Conservation (phyloP, 73 alveolate species). For the Paramecium tetraurelia region DNA sequence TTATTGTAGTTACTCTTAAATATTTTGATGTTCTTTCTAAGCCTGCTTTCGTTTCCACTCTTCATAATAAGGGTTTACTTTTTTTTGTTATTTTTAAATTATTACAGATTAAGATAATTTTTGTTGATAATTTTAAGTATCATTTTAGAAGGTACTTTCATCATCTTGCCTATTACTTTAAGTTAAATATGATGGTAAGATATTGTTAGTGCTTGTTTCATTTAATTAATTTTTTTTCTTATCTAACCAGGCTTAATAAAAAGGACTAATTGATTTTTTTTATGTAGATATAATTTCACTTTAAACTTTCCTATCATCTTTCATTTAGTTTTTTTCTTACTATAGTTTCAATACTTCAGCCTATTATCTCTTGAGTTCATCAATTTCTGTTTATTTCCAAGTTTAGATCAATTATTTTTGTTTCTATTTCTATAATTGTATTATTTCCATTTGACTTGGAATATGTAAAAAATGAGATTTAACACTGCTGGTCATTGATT, state of each 20-base stretch:
- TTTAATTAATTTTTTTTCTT: background rate
- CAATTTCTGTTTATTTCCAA: conserved; percentile 11
- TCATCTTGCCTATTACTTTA: background rate
- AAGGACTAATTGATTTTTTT: background rate
- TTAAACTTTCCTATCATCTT: background rate
- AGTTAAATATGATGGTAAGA: background rate
- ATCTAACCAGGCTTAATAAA: conserved; percentile 12
- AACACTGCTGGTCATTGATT: background rate
- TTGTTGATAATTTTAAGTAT: background rate
- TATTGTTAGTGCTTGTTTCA: background rate
- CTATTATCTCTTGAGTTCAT: background rate
- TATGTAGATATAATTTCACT: background rate
- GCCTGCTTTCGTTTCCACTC: background rate
- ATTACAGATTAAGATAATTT: background rate
- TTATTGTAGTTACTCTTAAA: background rate
- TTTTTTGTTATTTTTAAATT: background rate
- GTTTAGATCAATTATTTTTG: background rate
- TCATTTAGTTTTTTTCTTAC: background rate
- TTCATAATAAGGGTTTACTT: background rate
- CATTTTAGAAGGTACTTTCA: background rate
- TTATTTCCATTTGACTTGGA: background rate
- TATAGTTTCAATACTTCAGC: background rate
- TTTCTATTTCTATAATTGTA: background rate
- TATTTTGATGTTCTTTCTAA: background rate
- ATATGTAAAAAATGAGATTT: background rate